Evolutionary conservation across 73 alveolate genomes (phyloP).

Genomic region (Diophrys appendiculata): DNA sequence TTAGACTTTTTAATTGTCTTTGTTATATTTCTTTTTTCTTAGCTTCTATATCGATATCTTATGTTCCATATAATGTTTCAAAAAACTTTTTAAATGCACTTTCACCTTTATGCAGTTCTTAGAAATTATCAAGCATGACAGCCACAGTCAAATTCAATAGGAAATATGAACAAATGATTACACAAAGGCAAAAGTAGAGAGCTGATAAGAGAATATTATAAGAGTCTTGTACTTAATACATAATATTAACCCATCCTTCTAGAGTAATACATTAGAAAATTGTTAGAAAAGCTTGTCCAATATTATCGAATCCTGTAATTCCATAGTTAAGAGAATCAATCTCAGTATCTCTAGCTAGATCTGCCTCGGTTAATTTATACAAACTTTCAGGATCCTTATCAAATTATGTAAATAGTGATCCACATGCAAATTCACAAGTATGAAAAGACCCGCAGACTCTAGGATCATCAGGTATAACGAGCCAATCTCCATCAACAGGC

Average conservation of each 20-base stretch:
- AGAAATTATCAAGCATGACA: conserved; percentile 66
- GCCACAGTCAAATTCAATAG: conserved; percentile 50
- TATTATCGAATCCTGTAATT: conserved; percentile 42
- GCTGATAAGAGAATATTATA: conserved; percentile 9
- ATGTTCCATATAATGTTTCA: background rate
- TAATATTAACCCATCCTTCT: conserved; percentile 57
- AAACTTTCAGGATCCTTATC: background rate
- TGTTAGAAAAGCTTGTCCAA: conserved; percentile 35
- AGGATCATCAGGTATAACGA: background rate
- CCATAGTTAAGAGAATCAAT: conserved; percentile 34
- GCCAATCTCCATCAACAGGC: conserved; percentile 11
- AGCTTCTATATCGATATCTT: conserved; percentile 4
- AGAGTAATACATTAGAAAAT: conserved; percentile 32
- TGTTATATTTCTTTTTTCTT: background rate
- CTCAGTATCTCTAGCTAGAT: conserved; percentile 20
- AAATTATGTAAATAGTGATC: conserved; percentile 21
- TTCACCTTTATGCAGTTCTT: conserved; percentile 18
- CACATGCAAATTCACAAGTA: conserved; percentile 12
- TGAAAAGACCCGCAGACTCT: background rate
- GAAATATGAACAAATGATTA: conserved; percentile 49
- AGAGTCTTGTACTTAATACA: conserved; percentile 32
- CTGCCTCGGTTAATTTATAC: background rate
- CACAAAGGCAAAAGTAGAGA: conserved; percentile 13
- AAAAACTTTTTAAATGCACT: conserved; percentile 1
- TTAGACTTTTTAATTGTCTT: background rate